Percentiles rank a stretch among this genome's conserved stretches.
Conservation (phyloP, 1,139 yeast species). For the Pichia sp. region DNA sequence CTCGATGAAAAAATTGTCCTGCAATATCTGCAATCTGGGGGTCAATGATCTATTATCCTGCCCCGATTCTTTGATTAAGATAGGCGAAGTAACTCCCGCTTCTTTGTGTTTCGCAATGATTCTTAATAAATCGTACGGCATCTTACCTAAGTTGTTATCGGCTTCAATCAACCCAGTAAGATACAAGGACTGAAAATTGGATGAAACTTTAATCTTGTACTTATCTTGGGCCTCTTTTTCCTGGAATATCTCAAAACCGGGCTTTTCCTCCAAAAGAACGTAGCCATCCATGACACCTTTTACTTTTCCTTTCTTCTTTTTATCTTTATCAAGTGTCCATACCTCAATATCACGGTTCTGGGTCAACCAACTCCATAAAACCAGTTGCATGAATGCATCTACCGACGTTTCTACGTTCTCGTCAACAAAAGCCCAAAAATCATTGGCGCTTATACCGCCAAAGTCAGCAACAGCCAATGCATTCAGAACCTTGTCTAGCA, state of each 20-base stretch:
- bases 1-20: constrained; percentile 38
- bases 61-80: constrained; percentile 44
- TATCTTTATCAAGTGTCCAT: background rate
- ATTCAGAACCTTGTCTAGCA: background rate
- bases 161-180: constrained; percentile 34
- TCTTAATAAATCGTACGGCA: constrained; percentile 35
- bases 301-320: background rate
- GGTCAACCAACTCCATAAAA: constrained; percentile 29
- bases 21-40: constrained; percentile 47
- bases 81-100: constrained; percentile 50
- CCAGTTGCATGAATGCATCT: constrained; percentile 24
- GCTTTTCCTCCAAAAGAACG: background rate
- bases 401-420: constrained; percentile 1
- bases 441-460: constrained; percentile 10
- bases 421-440: constrained; percentile 26
- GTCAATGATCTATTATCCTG: constrained; percentile 73
- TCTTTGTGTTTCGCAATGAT: constrained; percentile 47
- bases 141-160: constrained; percentile 33
- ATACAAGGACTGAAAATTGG: constrained; percentile 32
- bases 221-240: constrained; percentile 7
- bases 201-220: constrained; percentile 26
- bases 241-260: background rate
- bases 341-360: constrained; percentile 17
- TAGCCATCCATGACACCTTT: background rate
- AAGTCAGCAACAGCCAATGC: background rate